Conservation (phyloP, 1,284 basidiomycete genomes). For the Marasmius oreades region DNA sequence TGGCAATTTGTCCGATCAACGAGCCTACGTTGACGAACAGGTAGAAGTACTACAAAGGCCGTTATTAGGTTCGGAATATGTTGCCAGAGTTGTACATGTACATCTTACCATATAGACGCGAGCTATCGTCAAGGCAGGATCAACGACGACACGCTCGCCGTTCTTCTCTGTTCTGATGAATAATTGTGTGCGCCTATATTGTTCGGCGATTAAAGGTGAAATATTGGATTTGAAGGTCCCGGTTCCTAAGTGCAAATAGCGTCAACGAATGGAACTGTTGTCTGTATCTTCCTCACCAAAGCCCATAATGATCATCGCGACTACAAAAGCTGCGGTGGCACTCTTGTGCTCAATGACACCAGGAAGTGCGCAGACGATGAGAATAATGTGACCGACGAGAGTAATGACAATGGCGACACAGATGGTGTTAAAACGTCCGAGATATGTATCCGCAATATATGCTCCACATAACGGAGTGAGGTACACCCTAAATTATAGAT, state of each 20-base stretch:
- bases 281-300: conserved; percentile 18
- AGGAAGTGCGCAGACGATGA: conserved; percentile 53
- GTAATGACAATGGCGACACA: conserved; percentile 10
- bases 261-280: conserved; percentile 35
- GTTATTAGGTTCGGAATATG: not conserved
- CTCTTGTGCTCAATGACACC: conserved; percentile 60
- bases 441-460: conserved; percentile 10
- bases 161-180: conserved; percentile 51
- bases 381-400: conserved; percentile 11
- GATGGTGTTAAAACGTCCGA: conserved; percentile 12
- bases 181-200: conserved; percentile 56
- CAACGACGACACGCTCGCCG: conserved; percentile 80
- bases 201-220: conserved; percentile 77
- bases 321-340: conserved; percentile 59
- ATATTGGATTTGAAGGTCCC: conserved; percentile 84
- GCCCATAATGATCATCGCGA: conserved; percentile 70
- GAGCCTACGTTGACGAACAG: conserved; percentile 79
- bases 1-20: conserved; percentile 63
- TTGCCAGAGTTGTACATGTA: not conserved
- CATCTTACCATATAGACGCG: conserved; percentile 68
- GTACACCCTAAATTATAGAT: conserved; percentile 26
- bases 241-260: conserved; percentile 33
- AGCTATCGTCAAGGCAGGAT: conserved; percentile 70
- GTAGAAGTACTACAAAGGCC: conserved; percentile 61
- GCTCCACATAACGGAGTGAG: conserved; percentile 54